Conservation (phyloP, 2,329 filamentous ascomycete species). For the Fusarium siculi region DNA sequence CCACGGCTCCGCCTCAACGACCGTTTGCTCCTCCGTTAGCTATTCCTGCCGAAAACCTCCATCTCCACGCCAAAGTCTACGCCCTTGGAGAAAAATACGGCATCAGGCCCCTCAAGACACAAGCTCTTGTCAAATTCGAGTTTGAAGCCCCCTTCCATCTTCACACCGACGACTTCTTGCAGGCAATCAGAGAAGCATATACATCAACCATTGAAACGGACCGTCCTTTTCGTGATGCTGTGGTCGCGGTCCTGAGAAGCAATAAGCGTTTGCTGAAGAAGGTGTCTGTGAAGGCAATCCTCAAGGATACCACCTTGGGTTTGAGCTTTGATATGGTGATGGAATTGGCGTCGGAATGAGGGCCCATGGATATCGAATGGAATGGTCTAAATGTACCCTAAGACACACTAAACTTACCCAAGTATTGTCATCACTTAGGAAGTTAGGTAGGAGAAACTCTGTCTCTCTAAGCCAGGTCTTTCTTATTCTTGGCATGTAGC, state of each 20-base stretch:
- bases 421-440: too few species aligned
- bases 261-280: rapidly evolving
- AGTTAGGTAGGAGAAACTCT: too few species aligned
- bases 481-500: background rate
- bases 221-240: background rate
- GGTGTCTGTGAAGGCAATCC: rapidly evolving
- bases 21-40: rapidly evolving
- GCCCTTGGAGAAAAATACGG: background rate
- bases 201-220: background rate
- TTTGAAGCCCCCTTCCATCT: rapidly evolving
- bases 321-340: background rate
- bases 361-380: background rate
- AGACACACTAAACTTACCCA: rapidly evolving
- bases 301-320: rapidly evolving
- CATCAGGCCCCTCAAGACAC: rapidly evolving
- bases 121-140: rapidly evolving
- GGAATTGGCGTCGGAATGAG: background rate
- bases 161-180: background rate
- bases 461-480: too few species aligned
- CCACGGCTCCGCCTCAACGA: rapidly evolving
- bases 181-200: rapidly evolving
- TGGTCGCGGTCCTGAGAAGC: rapidly evolving
- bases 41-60: rapidly evolving
- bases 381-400: rapidly evolving
- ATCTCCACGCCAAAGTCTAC: background rate